These are phyloP conservation scores for Mycena rosella DNA, from an alignment of 768 basidiomycete species.

Conservation along the genomic window DNA sequence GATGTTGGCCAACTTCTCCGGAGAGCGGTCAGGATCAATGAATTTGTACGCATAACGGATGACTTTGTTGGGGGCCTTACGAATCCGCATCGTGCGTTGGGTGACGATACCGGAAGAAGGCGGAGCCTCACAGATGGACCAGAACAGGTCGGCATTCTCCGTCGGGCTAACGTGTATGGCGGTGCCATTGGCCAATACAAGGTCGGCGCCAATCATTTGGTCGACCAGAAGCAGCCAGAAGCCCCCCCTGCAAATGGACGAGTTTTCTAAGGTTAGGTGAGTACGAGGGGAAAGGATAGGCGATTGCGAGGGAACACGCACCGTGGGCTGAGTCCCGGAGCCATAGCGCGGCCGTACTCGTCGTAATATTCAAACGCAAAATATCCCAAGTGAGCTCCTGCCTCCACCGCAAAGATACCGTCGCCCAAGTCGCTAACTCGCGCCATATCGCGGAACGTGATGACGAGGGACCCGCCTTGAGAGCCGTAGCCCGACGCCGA, in stretches of 20 bases:
- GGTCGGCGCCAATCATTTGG: slow-evolving; percentile 36
- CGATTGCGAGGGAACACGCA: no score
- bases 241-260: slow-evolving; percentile 25
- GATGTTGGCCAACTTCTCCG: slow-evolving; percentile 10
- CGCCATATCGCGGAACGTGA: slow-evolving; percentile 22
- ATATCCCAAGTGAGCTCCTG: slow-evolving; percentile 29
- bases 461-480: slow-evolving; percentile 14
- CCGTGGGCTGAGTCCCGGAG: slow-evolving; percentile 45
- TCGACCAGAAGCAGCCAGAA: slow-evolving; percentile 45
- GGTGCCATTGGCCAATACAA: slow-evolving; percentile 41
- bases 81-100: slow-evolving; percentile 39
- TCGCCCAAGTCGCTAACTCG: background rate
- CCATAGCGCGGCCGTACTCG: slow-evolving; percentile 33
- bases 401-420: slow-evolving; percentile 28
- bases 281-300: slow-evolving; percentile 36
- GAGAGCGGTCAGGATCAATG: background rate
- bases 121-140: slow-evolving; percentile 45
- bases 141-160: slow-evolving; percentile 41
- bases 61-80: slow-evolving; percentile 24
- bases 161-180: slow-evolving; percentile 33
- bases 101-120: slow-evolving; percentile 46
- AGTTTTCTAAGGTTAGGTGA: slow-evolving; percentile 1
- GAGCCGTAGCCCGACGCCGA: slow-evolving; percentile 28
- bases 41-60: slow-evolving; percentile 27
- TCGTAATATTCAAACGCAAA: slow-evolving; percentile 24